phyloP scores from a whole-genome alignment of 805 yeast species.

The Candida peoriensis region DNA sequence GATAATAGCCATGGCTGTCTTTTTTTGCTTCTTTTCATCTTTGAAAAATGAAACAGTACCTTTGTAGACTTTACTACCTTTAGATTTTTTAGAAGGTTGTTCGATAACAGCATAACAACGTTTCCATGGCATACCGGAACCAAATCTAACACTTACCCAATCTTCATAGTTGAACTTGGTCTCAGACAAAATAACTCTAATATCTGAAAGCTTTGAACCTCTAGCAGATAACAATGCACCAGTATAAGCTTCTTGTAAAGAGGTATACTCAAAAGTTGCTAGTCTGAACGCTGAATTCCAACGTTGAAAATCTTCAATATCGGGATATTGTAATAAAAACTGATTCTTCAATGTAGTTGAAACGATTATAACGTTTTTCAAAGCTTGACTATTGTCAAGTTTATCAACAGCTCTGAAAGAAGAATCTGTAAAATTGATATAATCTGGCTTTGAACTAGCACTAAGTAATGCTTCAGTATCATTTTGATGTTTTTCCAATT shows the following conservation, averaged over 20 bases:
- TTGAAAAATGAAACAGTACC: constrained; percentile 57
- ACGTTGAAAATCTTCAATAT: constrained; percentile 53
- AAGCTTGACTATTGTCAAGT: constrained; percentile 60
- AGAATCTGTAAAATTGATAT: constrained; percentile 89
- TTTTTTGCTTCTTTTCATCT: constrained; percentile 67
- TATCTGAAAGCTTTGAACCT: constrained; percentile 83
- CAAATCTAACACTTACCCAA: constrained; percentile 93
- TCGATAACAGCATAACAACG: constrained; percentile 88
- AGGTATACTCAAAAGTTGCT: constrained; percentile 71
- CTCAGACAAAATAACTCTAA: constrained; percentile 77
- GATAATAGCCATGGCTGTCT: constrained; percentile 76
- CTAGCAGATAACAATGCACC: constrained; percentile 91
- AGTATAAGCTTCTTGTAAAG: constrained; percentile 92
- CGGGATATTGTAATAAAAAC: constrained; percentile 71
- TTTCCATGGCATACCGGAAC: constrained; percentile 97
- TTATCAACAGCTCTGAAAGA: constrained; percentile 66
- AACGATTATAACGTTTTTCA: constrained; percentile 71
- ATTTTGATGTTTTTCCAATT: constrained; percentile 46
- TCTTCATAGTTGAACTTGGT: constrained; percentile 85
- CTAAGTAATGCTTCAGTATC: constrained; percentile 42
- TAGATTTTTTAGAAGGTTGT: constrained; percentile 50
- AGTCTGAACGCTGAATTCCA: constrained; percentile 87
- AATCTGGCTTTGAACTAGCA: constrained; percentile 72
- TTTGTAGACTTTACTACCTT: constrained; percentile 36
- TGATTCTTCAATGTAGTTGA: constrained; percentile 91